These are phyloP conservation scores for Coemansia sp. DNA, from an alignment of 192 early-diverging fungal genomes.

Conservation along the genomic window DNA sequence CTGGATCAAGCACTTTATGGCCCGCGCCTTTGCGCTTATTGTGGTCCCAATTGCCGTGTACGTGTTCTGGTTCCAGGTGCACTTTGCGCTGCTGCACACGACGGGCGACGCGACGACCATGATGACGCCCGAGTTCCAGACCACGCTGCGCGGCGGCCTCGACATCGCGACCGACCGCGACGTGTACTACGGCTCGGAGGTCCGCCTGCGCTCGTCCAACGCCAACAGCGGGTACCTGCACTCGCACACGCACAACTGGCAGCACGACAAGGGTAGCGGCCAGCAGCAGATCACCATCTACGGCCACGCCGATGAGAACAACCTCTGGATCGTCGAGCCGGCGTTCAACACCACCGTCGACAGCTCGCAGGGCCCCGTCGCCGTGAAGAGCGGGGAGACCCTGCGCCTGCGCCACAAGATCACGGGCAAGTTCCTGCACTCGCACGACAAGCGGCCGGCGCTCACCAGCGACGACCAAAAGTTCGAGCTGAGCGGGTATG, in stretches of 20 bases:
- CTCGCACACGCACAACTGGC: conserved; percentile 66
- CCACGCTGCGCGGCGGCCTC: conserved; percentile 68
- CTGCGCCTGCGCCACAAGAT: conserved; percentile 71
- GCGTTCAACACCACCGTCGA: conserved; percentile 47
- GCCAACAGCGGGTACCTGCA: conserved; percentile 56
- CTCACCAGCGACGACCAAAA: conserved; percentile 67
- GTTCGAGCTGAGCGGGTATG: conserved; percentile 77
- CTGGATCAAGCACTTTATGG: conserved; percentile 71
- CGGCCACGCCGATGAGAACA: conserved; percentile 84
- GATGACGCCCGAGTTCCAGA: conserved; percentile 92
- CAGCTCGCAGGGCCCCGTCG: conserved; percentile 43
- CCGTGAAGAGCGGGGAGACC: conserved; percentile 65
- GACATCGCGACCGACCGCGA: conserved; percentile 46
- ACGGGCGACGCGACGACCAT: conserved; percentile 89
- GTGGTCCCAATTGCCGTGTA: conserved; percentile 81
- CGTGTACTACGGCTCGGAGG: conserved; percentile 56
- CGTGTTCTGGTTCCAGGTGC: conserved; percentile 85
- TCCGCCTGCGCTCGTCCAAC: conserved; percentile 48
- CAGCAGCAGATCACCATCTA: conserved; percentile 87
- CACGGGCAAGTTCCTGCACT: conserved; percentile 70
- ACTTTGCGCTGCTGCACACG: conserved; percentile 79
- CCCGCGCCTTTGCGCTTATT: conserved; percentile 85
- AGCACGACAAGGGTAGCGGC: conserved; percentile 67
- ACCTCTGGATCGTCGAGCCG: conserved; percentile 69
- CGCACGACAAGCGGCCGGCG: conserved; percentile 73